Base-by-base conservation (phyloP, 192 early-diverging fungal species). In the Gamsiella multidivaricata region DNA sequence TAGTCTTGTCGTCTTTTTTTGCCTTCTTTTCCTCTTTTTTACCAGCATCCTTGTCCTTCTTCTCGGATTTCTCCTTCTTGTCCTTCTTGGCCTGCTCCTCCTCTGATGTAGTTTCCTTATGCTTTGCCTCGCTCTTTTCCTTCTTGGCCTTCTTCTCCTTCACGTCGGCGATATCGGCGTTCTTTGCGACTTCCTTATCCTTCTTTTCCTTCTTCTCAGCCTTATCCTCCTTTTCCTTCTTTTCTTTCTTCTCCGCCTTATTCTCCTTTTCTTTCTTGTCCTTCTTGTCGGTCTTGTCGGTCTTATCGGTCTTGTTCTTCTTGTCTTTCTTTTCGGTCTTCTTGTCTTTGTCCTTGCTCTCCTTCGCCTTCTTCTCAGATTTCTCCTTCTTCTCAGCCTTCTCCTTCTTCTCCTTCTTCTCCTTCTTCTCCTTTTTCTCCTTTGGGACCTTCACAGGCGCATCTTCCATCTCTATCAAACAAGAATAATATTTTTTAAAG, bases 21-120 rank as follows among this genome's bases (percentile, higher is more conserved):
- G 80, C 75, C 62, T 81, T 79, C 61, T 84, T 81, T 54, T 82
- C 69, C 45, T 68, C 64, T 22, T 46, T 56, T 20, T 79, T n/a
- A n/a, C n/a, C n/a, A n/a, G n/a, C 52, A 29, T 81, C 56, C 41
- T 71, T 64, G n/a, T 82, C 65, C 42, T 70, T 67, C 45, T 83
- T 61, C 28, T 75, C 60, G 42, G 42, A 42, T 47, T 61, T 53
- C 20, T 61, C 29, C 26, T 61, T 41, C 20, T 70, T 53, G 5
- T 61, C 39, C 58, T 70, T 34, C 5, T 52, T 23, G 28, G n/a
- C 25, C 22, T 64, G 39, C 0, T 53, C 52, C 43, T 67, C 49
- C 43, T 57, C 49, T 20, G 56, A 42, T 23, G 29, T 36, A 37
- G 54, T 61, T 0, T 60, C 69, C 60, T 71, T 57, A 33, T 71